A percentile compares a stretch with the other conserved stretches of the same genome.
phyloP scores from a whole-genome alignment of 495 filamentous ascomycete genomes.

The Penicillium simplicissimum region DNA sequence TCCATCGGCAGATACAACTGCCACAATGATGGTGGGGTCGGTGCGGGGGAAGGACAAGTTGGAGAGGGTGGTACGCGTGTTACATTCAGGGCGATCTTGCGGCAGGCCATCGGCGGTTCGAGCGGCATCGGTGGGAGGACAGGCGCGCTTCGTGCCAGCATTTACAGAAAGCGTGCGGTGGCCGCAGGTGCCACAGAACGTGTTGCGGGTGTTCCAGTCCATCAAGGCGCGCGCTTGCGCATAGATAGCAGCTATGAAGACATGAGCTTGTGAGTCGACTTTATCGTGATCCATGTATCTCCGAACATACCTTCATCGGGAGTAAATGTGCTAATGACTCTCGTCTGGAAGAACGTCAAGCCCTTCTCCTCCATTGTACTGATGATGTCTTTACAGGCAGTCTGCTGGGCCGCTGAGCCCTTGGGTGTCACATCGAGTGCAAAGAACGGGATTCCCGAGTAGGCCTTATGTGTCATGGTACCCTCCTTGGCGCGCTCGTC shows the following conservation, averaged over 20 bases:
- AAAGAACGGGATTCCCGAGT: constrained; percentile 79
- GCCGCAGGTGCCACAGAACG: constrained; percentile 87
- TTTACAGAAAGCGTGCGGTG: constrained; percentile 81
- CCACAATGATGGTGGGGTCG: constrained; percentile 95
- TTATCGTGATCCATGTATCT: neutral
- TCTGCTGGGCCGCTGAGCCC: constrained; percentile 52
- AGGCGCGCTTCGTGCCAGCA: constrained; percentile 86
- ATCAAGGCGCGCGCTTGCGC: constrained; percentile 87
- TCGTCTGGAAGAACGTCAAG: constrained; percentile 58
- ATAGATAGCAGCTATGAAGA: constrained; percentile 72
- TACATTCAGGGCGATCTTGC: constrained; percentile 64
- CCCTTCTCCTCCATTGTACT: constrained; percentile 59
- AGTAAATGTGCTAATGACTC: constrained; percentile 58
- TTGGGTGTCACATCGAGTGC: constrained; percentile 85
- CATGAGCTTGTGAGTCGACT: neutral
- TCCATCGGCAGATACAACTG: constrained; percentile 74
- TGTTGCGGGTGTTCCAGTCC: constrained; percentile 94
- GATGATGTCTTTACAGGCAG: constrained; percentile 48
- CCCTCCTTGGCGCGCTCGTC: constrained; percentile 63
- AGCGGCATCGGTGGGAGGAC: constrained; percentile 74
- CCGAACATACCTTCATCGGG: constrained; percentile 58
- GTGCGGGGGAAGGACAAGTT: constrained; percentile 93
- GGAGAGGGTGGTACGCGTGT: constrained; percentile 62
- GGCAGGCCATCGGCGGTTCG: constrained; percentile 35
- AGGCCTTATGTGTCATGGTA: constrained; percentile 56